Evolutionary conservation across 371 early-diverging fungal species (phyloP).

Genomic region (Funneliformis caledonium): DNA sequence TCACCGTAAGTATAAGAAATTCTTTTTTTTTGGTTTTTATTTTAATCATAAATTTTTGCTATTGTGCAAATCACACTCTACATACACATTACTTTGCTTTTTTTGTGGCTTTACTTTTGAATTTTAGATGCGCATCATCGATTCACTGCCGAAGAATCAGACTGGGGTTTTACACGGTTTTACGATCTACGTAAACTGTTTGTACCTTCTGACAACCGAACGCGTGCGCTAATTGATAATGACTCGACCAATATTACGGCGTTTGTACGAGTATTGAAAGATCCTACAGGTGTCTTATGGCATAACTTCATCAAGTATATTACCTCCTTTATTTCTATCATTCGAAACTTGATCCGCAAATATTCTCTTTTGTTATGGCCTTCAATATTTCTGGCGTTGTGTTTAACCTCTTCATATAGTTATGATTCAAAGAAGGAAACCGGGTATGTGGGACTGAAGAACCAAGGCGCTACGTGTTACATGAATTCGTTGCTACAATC

Average conservation of each 20-base stretch:
- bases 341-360: conserved; percentile 30
- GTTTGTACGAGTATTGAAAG: conserved; percentile 80
- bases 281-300: conserved; percentile 94
- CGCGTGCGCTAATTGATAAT: conserved; percentile 69
- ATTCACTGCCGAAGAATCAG: conserved; percentile 81
- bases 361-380: conserved; percentile 26
- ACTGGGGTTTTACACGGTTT: conserved; percentile 95
- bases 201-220: conserved; percentile 51
- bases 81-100: background rate
- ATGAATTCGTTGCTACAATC: conserved; percentile 99
- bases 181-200: conserved; percentile 62
- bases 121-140: conserved; percentile 79
- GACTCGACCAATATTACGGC: conserved; percentile 74
- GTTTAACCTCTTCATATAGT: conserved; percentile 48
- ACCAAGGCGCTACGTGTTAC: conserved; percentile 99
- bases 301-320: conserved; percentile 83
- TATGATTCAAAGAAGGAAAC: conserved; percentile 91
- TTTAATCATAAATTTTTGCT: background rate
- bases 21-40: background rate
- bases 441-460: conserved; percentile 94
- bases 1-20: conserved; percentile 58
- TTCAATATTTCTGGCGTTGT: conserved; percentile 40
- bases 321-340: conserved; percentile 32
- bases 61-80: background rate
- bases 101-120: background rate